These are phyloP conservation scores for Puccinellia tenuiflora DNA, from an alignment of 176 grass and related monocot species.

Conservation along the genomic window DNA sequence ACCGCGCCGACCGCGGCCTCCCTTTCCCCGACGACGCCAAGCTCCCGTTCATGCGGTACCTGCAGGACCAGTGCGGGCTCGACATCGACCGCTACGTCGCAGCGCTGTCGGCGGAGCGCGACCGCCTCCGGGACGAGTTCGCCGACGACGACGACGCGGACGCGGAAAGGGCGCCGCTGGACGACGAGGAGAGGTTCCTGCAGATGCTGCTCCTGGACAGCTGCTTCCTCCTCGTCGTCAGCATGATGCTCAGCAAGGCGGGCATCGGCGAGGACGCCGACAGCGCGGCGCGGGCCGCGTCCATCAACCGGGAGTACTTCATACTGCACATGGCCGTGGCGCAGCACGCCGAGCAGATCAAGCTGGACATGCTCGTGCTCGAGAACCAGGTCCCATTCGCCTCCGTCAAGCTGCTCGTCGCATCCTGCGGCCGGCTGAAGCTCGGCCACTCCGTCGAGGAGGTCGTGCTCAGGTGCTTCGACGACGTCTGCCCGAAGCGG, in stretches of 20 bases:
- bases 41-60: conserved; percentile 33
- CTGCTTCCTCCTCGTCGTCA: conserved; percentile 36
- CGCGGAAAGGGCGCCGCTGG: background rate
- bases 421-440: background rate
- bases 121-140: conserved; percentile 39
- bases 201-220: conserved; percentile 60
- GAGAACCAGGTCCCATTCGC: conserved; percentile 56
- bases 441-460: conserved; percentile 14
- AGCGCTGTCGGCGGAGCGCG: background rate
- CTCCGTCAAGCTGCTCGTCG: conserved; percentile 34
- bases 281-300: conserved; percentile 9
- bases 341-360: conserved; percentile 44
- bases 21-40: conserved; percentile 39
- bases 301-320: conserved; percentile 30
- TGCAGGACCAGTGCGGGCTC: conserved; percentile 33
- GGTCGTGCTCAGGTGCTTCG: conserved; percentile 40
- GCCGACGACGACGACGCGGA: background rate
- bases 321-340: conserved; percentile 25
- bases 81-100: background rate
- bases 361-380: conserved; percentile 41
- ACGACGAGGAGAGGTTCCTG: conserved; percentile 19
- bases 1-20: conserved; percentile 12
- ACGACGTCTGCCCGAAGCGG: conserved; percentile 29
- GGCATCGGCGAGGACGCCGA: background rate
- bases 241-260: conserved; percentile 25